Base-by-base conservation (phyloP, 352 stramenopile species). In the Aphanomyces invadans region DNA sequence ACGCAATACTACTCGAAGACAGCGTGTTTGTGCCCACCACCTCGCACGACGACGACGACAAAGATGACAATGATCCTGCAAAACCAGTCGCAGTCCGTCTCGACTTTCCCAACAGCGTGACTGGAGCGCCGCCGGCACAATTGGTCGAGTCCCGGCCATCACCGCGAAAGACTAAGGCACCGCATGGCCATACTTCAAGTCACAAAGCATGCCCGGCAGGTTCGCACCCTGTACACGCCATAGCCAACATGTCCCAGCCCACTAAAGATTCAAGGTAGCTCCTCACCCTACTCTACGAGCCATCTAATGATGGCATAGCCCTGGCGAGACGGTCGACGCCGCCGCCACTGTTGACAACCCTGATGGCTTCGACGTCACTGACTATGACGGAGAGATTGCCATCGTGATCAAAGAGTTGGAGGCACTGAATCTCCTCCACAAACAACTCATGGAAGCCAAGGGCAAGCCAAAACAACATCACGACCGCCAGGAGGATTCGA, bases 371-470 rank as follows among this genome's bases (percentile, higher is more conserved):
- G 17, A 39, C 49, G 26, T 7, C 7, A 54, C 46, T 11, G 49
- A 57, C 1, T 57, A 36, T 28, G 49, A 57, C 49, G 49, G 36
- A 23, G 21, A 57, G 19, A 57, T 57, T 1, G 29, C 25, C 19
- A n/a, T 57, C 29, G 49, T 57, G 12, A 57, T 57, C 21, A 29
- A 33, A 26, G 49, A 57, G 49, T n/a, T 57, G 17, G 49, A 57
- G 29, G 49, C 49, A 9, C 49, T 57, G 0, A 57, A 57, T 28
- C 29, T 57, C 11, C 49, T 57, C 2, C 49, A 57, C 49, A 57
- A 26, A n/a, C 49, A 57, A 33, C 49, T 57, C 29, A 21, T 57
- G 49, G 49, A 57, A 33, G 25, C 4, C 25, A 57, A 57, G 36
- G 49, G 21, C 25, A 57, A 57, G 29, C 21, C 49, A n/a, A 52